These are phyloP conservation scores for Paxillus involutus DNA, from an alignment of 768 basidiomycete genomes.

Conservation along the genomic window DNA sequence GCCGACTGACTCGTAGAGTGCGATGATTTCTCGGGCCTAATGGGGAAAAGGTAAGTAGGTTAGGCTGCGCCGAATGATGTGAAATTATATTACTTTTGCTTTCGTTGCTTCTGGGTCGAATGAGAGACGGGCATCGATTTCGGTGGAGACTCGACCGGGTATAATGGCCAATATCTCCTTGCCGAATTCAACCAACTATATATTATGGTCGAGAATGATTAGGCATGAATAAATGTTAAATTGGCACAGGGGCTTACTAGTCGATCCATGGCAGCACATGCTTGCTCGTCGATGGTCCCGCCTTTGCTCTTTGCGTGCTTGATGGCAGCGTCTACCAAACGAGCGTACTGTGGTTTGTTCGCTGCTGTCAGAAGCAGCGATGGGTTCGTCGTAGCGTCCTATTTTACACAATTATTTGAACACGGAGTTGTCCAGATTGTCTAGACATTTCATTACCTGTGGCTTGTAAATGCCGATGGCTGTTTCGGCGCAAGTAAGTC, in stretches of 20 bases:
- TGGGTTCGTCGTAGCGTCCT: slow-evolving; percentile 98
- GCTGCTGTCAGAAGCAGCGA: slow-evolving; percentile 89
- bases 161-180: slow-evolving; percentile 90
- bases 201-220: not conserved
- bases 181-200: slow-evolving; percentile 93
- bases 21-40: slow-evolving; percentile 79
- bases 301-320: slow-evolving; percentile 75
- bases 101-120: slow-evolving; percentile 90
- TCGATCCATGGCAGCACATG: slow-evolving; percentile 78
- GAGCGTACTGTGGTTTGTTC: slow-evolving; percentile 80
- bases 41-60: not conserved
- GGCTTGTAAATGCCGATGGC: slow-evolving; percentile 95
- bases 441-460: slow-evolving; percentile 45
- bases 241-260: slow-evolving; percentile 52
- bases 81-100: slow-evolving; percentile 53
- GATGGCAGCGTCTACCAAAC: slow-evolving; percentile 72
- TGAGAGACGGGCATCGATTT: slow-evolving; percentile 94
- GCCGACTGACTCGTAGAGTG: slow-evolving; percentile 87
- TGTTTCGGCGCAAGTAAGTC: slow-evolving; percentile 34
- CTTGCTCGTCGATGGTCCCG: slow-evolving; percentile 68
- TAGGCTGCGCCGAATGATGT: not conserved
- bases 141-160: slow-evolving; percentile 96
- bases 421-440: not conserved
- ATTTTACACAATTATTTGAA: not conserved
- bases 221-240: not conserved